Conservation (phyloP, 306 rosid species). For the Acacia acuminata region DNA sequence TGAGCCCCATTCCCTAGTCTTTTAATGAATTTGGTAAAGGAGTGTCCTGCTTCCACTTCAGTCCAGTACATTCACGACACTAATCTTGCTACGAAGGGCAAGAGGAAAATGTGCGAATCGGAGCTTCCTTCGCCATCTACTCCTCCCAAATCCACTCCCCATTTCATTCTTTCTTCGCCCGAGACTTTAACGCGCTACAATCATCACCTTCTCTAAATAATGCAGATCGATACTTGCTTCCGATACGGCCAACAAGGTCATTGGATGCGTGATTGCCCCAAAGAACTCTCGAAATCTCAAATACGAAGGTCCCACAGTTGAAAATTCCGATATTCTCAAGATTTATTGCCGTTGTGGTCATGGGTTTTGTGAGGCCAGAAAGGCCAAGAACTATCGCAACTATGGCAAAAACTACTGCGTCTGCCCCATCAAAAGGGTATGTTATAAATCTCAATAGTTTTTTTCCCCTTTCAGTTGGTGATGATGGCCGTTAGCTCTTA, state of each 20-base stretch:
- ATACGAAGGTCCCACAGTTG: background rate
- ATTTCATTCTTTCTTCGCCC: background rate
- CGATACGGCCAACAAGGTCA: conserved; percentile 31
- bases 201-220: background rate
- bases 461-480: background rate
- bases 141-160: background rate
- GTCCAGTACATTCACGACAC: background rate
- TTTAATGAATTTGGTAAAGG: background rate
- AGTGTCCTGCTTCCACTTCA: background rate
- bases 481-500: background rate
- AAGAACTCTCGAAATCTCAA: background rate
- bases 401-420: conserved; percentile 20
- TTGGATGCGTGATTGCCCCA: conserved; percentile 31
- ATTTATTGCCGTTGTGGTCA: conserved; percentile 43
- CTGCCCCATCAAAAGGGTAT: conserved; percentile 53
- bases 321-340: background rate
- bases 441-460: background rate
- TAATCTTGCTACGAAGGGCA: background rate
- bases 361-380: conserved; percentile 28
- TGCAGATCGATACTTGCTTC: conserved; percentile 23
- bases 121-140: background rate
- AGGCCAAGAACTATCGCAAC: background rate
- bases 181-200: background rate
- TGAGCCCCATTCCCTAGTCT: background rate
- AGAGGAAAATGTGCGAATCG: background rate